Percentiles rank a stretch among this genome's conserved stretches.
These are phyloP conservation scores for Sambucus nigra DNA, from an alignment of 129 eudicot genomes.

Conservation along the genomic window DNA sequence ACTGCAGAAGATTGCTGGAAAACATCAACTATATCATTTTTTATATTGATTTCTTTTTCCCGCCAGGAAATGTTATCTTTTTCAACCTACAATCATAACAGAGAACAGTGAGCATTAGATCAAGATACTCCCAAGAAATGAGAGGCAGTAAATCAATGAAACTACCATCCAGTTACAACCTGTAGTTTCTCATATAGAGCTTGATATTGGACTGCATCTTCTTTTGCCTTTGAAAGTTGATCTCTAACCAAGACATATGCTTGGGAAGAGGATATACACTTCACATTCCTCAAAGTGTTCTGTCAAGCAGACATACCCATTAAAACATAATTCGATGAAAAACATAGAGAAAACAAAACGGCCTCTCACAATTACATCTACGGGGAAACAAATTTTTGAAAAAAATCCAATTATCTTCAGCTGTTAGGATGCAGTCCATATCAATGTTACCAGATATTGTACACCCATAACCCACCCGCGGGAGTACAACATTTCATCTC, in stretches of 20 bases:
- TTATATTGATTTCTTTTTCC: slow-evolving; percentile 57
- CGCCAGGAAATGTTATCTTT: slow-evolving; percentile 82
- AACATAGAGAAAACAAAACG: too few relatives aligned
- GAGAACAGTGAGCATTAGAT: slow-evolving; percentile 7
- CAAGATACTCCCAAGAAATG: background rate
- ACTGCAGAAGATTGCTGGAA: slow-evolving; percentile 46
- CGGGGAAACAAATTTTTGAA: too few relatives aligned
- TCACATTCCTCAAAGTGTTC: slow-evolving; percentile 57
- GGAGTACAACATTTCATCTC: too few relatives aligned
- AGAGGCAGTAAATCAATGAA: slow-evolving; percentile 10
- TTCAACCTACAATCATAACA: slow-evolving; percentile 47
- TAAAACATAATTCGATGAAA: slow-evolving; percentile 15
- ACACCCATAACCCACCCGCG: too few relatives aligned
- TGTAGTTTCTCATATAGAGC: slow-evolving; percentile 63
- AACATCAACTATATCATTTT: slow-evolving; percentile 61
- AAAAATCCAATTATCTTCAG: too few relatives aligned
- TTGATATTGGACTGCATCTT: slow-evolving; percentile 52
- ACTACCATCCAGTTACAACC: slow-evolving; percentile 53
- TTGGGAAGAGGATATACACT: slow-evolving; percentile 57
- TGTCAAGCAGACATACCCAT: slow-evolving; percentile 26
- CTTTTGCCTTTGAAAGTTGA: slow-evolving; percentile 80
- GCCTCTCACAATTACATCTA: too few relatives aligned
- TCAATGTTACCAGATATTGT: too few relatives aligned
- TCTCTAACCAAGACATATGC: slow-evolving; percentile 56
- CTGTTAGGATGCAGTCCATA: too few relatives aligned